These are phyloP conservation scores for Castanea mollissima DNA, from an alignment of 306 rosid species.

Conservation along the genomic window DNA sequence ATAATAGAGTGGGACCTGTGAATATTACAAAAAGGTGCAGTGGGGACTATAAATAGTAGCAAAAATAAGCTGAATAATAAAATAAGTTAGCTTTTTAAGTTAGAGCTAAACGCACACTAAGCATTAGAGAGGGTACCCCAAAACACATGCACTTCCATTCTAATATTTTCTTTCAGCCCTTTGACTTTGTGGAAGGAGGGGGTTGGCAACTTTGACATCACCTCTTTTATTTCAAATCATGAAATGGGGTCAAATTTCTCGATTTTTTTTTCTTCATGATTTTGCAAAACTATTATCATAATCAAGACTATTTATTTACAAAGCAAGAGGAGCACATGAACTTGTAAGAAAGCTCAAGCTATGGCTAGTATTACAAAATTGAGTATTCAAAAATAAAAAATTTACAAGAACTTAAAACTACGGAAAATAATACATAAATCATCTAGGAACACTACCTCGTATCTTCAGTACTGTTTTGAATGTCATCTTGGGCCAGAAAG, in stretches of 20 bases:
- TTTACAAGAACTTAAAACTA: conserved; percentile 22
- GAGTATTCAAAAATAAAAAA: conserved; percentile 9
- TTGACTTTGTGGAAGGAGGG: too few species aligned
- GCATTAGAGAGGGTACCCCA: too few species aligned
- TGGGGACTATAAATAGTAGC: too few species aligned
- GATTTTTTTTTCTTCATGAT: background rate
- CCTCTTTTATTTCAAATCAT: background rate
- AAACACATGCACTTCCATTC: too few species aligned
- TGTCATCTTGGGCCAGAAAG: conserved; percentile 81
- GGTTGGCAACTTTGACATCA: too few species aligned
- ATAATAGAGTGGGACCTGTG: too few species aligned
- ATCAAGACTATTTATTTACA: conserved; percentile 13
- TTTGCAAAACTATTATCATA: background rate
- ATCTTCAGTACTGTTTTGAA: conserved; percentile 14
- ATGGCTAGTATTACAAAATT: conserved; percentile 31
- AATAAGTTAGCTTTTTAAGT: too few species aligned
- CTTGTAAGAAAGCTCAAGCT: background rate
- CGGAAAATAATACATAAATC: conserved; percentile 15
- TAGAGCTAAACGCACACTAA: too few species aligned
- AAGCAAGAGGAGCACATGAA: background rate
- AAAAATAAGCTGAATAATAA: too few species aligned
- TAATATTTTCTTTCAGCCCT: too few species aligned
- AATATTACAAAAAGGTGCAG: too few species aligned
- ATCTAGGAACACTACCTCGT: background rate
- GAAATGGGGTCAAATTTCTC: background rate